A percentile compares a stretch with the other conserved stretches of the same genome.
These are phyloP conservation scores for Raffaelea ambrosiae DNA, from an alignment of 2,329 filamentous ascomycete genomes.

Conservation along the genomic window DNA sequence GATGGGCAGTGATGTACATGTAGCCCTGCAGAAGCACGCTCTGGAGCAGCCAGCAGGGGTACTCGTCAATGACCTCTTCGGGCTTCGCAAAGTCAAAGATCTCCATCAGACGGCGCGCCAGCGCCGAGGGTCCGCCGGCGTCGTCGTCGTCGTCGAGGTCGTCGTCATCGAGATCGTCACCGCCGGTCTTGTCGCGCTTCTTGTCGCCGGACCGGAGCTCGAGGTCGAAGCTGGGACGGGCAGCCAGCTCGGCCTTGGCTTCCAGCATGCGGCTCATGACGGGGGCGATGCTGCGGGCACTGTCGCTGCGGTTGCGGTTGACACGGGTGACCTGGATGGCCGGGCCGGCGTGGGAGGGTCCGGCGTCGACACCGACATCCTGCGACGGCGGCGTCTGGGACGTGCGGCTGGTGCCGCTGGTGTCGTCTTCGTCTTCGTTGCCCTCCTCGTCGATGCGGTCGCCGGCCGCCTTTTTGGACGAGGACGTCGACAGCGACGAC, in stretches of 20 bases:
- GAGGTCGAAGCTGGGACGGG: conserved; percentile 49
- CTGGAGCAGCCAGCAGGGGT: conserved; percentile 87
- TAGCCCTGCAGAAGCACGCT: conserved; percentile 89
- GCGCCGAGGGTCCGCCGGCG: conserved; percentile 40
- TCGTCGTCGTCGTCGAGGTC: conserved; percentile 18
- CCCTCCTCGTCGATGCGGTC: conserved; percentile 21
- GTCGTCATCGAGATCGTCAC: neutral
- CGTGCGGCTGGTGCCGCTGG: neutral
- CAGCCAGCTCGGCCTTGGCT: conserved; percentile 54
- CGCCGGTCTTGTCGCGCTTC: conserved; percentile 8
- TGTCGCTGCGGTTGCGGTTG: conserved; percentile 22
- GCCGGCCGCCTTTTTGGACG: conserved; percentile 1
- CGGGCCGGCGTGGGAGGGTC: conserved; percentile 11
- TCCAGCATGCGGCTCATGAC: conserved; percentile 73
- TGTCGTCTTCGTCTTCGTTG: conserved; percentile 17
- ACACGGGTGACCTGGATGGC: conserved; percentile 18
- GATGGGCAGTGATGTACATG: conserved; percentile 87
- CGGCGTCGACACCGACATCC: too few relatives aligned
- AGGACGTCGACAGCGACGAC: neutral
- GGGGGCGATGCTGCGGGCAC: conserved; percentile 44
- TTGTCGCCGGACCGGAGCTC: conserved; percentile 35
- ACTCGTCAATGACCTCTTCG: conserved; percentile 85
- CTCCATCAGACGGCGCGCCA: conserved; percentile 67
- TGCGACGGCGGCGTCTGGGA: neutral
- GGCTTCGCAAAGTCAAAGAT: conserved; percentile 77